A percentile compares a stretch with the other conserved stretches of the same genome.
phyloP scores from a whole-genome alignment of 1,139 yeast genomes.

The Candida pseudoviswanathii region DNA sequence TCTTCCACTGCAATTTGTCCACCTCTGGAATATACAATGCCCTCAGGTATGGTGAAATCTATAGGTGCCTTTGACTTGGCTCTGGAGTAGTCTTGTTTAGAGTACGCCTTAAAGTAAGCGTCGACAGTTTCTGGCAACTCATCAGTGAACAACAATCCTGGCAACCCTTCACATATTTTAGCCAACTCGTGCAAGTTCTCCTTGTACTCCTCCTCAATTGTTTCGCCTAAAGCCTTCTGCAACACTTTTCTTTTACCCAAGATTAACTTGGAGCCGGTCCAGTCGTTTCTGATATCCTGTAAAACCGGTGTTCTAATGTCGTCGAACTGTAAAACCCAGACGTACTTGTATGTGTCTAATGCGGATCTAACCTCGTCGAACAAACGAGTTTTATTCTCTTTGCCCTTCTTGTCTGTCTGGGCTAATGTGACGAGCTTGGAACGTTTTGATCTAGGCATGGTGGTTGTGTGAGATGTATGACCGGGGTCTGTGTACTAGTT shows the following conservation, averaged over 20 bases:
- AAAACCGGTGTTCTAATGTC: constrained; percentile 96
- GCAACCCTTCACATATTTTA: constrained; percentile 62
- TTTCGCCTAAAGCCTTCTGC: constrained; percentile 88
- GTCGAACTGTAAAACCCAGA: constrained; percentile 84
- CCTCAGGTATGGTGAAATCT: constrained; percentile 83
- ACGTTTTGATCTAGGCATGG: constrained; percentile 95
- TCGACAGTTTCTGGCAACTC: constrained; percentile 83
- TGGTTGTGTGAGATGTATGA: not conserved
- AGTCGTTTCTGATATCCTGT: constrained; percentile 88
- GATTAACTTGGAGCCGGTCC: constrained; percentile 86
- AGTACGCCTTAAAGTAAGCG: constrained; percentile 78
- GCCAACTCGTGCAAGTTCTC: constrained; percentile 77
- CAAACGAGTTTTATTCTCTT: constrained; percentile 86
- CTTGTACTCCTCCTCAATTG: constrained; percentile 86
- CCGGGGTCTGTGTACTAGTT: too few species aligned
- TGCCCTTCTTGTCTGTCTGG: constrained; percentile 93
- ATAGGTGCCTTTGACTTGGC: constrained; percentile 86
- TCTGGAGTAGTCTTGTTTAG: constrained; percentile 82
- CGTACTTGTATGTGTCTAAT: constrained; percentile 74
- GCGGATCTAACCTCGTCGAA: constrained; percentile 87
- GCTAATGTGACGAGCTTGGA: constrained; percentile 93
- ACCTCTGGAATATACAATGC: constrained; percentile 91
- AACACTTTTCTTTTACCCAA: constrained; percentile 93
- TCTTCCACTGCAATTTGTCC: constrained; percentile 89
- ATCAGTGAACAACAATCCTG: constrained; percentile 86